Evolutionary conservation across 441 rosid species (phyloP).

Genomic region (Croton laevigatus): DNA sequence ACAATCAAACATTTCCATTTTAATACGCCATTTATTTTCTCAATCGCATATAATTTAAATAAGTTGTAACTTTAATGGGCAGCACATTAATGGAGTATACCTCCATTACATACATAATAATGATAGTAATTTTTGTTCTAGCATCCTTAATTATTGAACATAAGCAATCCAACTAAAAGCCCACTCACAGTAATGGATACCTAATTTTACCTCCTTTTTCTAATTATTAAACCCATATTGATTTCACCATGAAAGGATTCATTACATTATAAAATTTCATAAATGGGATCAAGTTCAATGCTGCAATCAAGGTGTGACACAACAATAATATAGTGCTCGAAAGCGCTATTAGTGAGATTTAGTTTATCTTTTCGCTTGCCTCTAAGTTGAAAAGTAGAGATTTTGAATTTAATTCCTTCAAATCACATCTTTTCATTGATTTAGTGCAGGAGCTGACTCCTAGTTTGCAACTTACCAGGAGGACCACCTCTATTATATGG

Average conservation of each 20-base stretch:
- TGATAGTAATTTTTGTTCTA: neutral
- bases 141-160: neutral
- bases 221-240: neutral
- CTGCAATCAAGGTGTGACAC: too few relatives aligned
- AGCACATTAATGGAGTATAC: neutral
- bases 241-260: neutral
- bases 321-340: too few relatives aligned
- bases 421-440: too few relatives aligned
- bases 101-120: neutral
- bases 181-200: constrained; percentile 13
- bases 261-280: too few relatives aligned
- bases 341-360: too few relatives aligned
- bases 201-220: neutral
- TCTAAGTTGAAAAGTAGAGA: too few relatives aligned
- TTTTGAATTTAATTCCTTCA: too few relatives aligned
- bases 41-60: neutral
- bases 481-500: too few relatives aligned
- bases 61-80: constrained; percentile 3
- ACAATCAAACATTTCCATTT: neutral
- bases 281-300: too few relatives aligned
- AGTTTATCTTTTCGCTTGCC: too few relatives aligned
- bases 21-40: neutral
- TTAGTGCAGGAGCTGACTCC: too few relatives aligned
- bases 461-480: too few relatives aligned
- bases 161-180: neutral